Conservation (phyloP, 805 yeast species). For the Saccharomyces kudriavzevii region DNA sequence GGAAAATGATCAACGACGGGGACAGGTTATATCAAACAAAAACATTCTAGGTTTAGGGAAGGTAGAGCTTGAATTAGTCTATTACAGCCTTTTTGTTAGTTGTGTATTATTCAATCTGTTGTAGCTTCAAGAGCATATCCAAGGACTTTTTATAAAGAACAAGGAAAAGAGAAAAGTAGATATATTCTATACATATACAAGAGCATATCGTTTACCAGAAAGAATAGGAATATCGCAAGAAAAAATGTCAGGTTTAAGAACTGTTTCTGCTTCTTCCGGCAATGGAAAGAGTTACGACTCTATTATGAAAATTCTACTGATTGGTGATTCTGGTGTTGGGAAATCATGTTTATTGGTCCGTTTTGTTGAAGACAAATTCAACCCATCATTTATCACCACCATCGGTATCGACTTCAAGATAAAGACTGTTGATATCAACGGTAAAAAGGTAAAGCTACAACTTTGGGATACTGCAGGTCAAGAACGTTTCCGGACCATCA, state of each 20-base stretch:
- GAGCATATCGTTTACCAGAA: not conserved
- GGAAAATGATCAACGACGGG: not conserved
- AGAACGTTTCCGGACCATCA: slow-evolving; percentile 89
- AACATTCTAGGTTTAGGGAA: not conserved
- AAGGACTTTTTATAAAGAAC: not conserved
- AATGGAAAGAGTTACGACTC: slow-evolving; percentile 53
- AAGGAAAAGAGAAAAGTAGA: not conserved
- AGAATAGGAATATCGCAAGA: not conserved
- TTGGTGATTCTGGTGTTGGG: slow-evolving; percentile 90
- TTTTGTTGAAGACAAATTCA: slow-evolving; percentile 93
- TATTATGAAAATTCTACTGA: slow-evolving; percentile 83
- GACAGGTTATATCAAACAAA: not conserved
- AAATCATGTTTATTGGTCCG: slow-evolving; percentile 84
- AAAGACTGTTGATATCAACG: slow-evolving; percentile 89
- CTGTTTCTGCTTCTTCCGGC: slow-evolving; percentile 22
- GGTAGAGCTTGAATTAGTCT: not conserved
- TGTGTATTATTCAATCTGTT: not conserved
- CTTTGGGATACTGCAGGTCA: slow-evolving; percentile 99
- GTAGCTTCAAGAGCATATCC: not conserved
- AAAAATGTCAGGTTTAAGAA: slow-evolving; percentile 27
- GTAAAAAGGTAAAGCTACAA: slow-evolving; percentile 87
- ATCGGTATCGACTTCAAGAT: slow-evolving; percentile 98
- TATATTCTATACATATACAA: not conserved
- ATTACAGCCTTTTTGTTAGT: not conserved
- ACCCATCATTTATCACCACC: slow-evolving; percentile 93